Percentiles rank a stretch among this genome's conserved stretches.
phyloP scores from a whole-genome alignment of 768 basidiomycete species.

The Punctularia strigosozonata region DNA sequence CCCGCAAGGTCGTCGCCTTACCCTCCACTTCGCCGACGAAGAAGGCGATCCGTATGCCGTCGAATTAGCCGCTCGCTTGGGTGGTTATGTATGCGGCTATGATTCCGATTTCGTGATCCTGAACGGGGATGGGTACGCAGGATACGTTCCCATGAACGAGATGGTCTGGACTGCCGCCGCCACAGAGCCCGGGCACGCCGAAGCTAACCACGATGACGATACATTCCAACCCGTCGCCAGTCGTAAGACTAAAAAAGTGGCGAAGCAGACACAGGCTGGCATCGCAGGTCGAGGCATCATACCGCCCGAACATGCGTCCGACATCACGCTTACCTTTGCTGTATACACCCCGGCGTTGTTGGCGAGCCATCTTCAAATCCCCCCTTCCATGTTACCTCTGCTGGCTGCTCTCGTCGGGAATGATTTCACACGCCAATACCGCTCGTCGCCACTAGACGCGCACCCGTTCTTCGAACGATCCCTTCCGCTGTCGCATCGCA shows the following conservation, averaged over 20 bases:
- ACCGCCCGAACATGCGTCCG: constrained; percentile 36
- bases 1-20: no score
- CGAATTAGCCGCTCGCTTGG: constrained; percentile 62
- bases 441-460: constrained; percentile 20
- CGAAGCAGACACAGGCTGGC: constrained; percentile 4
- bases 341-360: constrained; percentile 52
- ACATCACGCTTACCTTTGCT: constrained; percentile 39
- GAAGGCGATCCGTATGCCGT: constrained; percentile 82
- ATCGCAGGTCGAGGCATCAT: constrained; percentile 25
- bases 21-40: constrained; percentile 65
- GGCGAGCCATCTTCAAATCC: constrained; percentile 55
- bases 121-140: constrained; percentile 63
- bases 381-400: constrained; percentile 62
- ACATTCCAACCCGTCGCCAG: constrained; percentile 52
- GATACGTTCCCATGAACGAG: constrained; percentile 67
- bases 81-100: constrained; percentile 63
- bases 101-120: constrained; percentile 81
- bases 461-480: constrained; percentile 56
- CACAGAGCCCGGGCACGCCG: constrained; percentile 13
- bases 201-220: constrained; percentile 26
- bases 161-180: constrained; percentile 48
- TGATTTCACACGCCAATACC: constrained; percentile 46
- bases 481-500: constrained; percentile 47
- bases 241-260: constrained; percentile 37
- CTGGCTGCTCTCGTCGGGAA: constrained; percentile 74